These are phyloP conservation scores for Trichoderma sp. DNA, from an alignment of 2,329 filamentous ascomycete species.

Conservation along the genomic window DNA sequence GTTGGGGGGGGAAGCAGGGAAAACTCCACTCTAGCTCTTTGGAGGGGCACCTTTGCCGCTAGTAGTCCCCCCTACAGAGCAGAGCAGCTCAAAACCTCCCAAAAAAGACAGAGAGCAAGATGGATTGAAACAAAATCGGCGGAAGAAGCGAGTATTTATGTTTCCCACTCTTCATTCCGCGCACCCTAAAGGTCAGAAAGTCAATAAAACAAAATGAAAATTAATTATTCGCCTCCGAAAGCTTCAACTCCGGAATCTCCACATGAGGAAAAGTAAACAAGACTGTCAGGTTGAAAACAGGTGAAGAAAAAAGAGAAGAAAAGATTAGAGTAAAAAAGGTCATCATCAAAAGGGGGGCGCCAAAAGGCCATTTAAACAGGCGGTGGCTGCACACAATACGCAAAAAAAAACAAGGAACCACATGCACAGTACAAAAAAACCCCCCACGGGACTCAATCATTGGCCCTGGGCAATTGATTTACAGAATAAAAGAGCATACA, in stretches of 20 bases:
- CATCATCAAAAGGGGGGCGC: too few relatives aligned
- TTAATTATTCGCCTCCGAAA: too few relatives aligned
- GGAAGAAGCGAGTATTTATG: background rate
- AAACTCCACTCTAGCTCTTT: background rate
- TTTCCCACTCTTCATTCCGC: too few relatives aligned
- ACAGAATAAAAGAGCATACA: background rate
- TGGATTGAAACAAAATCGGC: background rate
- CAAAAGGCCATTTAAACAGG: too few relatives aligned
- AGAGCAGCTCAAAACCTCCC: too few relatives aligned
- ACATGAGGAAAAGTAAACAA: too few relatives aligned
- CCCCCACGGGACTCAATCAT: background rate
- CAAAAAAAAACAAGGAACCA: background rate
- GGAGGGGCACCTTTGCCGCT: background rate
- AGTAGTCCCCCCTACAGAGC: background rate
- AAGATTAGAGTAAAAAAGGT: too few relatives aligned
- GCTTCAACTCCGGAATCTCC: too few relatives aligned
- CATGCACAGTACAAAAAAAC: background rate
- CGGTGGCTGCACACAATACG: background rate
- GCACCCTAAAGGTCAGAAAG: too few relatives aligned
- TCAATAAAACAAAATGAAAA: too few relatives aligned
- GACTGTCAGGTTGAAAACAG: too few relatives aligned
- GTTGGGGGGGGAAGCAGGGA: background rate
- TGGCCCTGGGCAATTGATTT: background rate
- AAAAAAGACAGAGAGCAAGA: background rate
- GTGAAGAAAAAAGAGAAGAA: too few relatives aligned